A percentile compares a stretch with the other conserved stretches of the same genome.
Evolutionary conservation across 805 yeast genomes (phyloP).

Genomic region (Starmerella geochares): DNA sequence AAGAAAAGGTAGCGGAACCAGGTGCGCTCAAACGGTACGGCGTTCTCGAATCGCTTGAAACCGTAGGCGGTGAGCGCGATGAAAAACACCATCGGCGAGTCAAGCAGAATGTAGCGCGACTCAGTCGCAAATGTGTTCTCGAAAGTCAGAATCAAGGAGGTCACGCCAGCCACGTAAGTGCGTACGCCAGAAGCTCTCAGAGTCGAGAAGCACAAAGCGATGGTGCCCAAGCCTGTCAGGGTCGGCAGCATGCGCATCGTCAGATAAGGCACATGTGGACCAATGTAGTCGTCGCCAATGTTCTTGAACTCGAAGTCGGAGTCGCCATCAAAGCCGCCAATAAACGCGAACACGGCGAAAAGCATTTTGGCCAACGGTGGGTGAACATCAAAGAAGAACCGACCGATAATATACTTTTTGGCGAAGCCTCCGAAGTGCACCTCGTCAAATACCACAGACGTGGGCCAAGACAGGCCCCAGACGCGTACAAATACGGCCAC

Average conservation of each 20-base stretch:
- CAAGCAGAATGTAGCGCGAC: constrained; percentile 44
- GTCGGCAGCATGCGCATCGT: constrained; percentile 51
- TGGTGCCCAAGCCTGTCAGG: constrained; percentile 43
- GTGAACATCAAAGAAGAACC: constrained; percentile 59
- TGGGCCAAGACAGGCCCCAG: constrained; percentile 52
- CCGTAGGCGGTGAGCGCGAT: constrained; percentile 42
- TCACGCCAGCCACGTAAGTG: constrained; percentile 40
- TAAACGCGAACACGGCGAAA: constrained; percentile 43
- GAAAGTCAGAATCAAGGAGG: constrained; percentile 42
- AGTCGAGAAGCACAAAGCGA: constrained; percentile 45
- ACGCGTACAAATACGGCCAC: constrained; percentile 53
- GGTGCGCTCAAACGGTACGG: constrained; percentile 36
- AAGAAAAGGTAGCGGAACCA: constrained; percentile 48
- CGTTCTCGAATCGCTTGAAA: constrained; percentile 41
- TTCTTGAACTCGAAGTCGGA: constrained; percentile 34
- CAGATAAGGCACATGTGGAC: constrained; percentile 40
- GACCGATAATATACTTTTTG: constrained; percentile 56
- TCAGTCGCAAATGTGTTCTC: constrained; percentile 60
- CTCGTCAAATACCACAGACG: constrained; percentile 83
- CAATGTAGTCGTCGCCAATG: constrained; percentile 40
- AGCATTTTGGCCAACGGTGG: constrained; percentile 61
- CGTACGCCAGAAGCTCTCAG: constrained; percentile 49
- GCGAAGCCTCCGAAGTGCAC: constrained; percentile 97
- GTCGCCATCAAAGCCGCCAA: constrained; percentile 45
- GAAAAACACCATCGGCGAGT: constrained; percentile 37